Percentiles rank a stretch among this genome's conserved stretches.
phyloP scores from a whole-genome alignment of 2,329 filamentous ascomycete species.

The Teratosphaeria epicoccoides region DNA sequence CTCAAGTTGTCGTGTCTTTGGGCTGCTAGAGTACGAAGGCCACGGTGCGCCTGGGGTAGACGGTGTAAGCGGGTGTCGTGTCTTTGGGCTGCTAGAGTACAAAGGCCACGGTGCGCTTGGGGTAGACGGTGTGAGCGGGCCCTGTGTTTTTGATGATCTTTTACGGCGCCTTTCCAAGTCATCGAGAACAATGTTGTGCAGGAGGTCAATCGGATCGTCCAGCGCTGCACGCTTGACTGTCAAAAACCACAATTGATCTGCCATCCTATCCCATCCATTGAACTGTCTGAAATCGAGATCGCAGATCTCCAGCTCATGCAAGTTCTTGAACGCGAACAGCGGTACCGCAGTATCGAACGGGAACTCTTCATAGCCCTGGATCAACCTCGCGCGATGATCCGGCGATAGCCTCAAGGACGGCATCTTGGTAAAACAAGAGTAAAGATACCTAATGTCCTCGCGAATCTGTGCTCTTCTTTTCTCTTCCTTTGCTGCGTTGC shows the following conservation, averaged over 20 bases:
- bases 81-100: slow-evolving; percentile 49
- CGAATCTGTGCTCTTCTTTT: slow-evolving; percentile 79
- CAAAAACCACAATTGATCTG: slow-evolving; percentile 82
- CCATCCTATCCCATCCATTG: slow-evolving; percentile 89
- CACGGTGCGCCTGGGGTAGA: slow-evolving; percentile 49
- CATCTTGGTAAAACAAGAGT: slow-evolving; percentile 97
- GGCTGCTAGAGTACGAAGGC: slow-evolving; percentile 41
- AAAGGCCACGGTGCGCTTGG: slow-evolving; percentile 43
- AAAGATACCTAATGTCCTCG: slow-evolving; percentile 86
- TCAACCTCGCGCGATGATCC: slow-evolving; percentile 84
- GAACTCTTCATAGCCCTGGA: slow-evolving; percentile 91
- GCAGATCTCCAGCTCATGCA: slow-evolving; percentile 85
- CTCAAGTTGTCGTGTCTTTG: slow-evolving; percentile 52
- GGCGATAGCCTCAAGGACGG: slow-evolving; percentile 80
- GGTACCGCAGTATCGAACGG: slow-evolving; percentile 93
- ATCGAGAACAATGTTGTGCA: slow-evolving; percentile 88
- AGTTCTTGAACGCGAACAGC: slow-evolving; percentile 92
- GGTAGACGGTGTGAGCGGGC: slow-evolving; percentile 66
- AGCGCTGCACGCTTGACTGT: slow-evolving; percentile 79
- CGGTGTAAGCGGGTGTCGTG: slow-evolving; percentile 59
- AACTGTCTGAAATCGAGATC: slow-evolving; percentile 96
- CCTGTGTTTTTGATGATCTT: slow-evolving; percentile 63
- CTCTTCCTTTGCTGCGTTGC: slow-evolving; percentile 72
- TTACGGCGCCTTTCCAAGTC: slow-evolving; percentile 82
- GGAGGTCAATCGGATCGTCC: slow-evolving; percentile 79